Percentiles rank a stretch among this genome's conserved stretches.
Evolutionary conservation across 169 alveolate genomes (phyloP).

Genomic region (Fabrea salina): DNA sequence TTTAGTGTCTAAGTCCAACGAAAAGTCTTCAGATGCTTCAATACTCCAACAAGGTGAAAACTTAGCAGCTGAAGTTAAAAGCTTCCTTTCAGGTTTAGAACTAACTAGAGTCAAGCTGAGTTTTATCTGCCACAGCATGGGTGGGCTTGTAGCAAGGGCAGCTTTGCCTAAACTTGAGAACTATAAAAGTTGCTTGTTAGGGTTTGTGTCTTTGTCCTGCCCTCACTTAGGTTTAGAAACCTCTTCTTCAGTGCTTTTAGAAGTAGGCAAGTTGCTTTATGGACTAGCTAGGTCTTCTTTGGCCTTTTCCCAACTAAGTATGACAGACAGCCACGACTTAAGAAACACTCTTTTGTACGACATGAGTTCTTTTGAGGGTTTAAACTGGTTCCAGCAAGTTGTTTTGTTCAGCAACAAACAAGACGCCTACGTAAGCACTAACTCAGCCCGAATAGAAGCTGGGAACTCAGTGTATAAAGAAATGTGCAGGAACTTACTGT

Average conservation of each 20-base stretch:
- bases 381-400: constrained; percentile 77
- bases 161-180: constrained; percentile 65
- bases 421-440: constrained; percentile 82
- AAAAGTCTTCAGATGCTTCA: constrained; percentile 75
- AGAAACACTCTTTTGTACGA: constrained; percentile 75
- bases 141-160: constrained; percentile 72
- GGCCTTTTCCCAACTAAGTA: constrained; percentile 63
- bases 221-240: constrained; percentile 86
- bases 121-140: constrained; percentile 73
- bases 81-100: constrained; percentile 64
- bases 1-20: constrained; percentile 70
- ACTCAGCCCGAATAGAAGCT: constrained; percentile 73
- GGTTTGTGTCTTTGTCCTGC: constrained; percentile 70
- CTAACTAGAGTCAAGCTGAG: constrained; percentile 32
- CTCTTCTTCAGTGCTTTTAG: too few species aligned
- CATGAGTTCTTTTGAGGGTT: constrained; percentile 61
- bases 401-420: constrained; percentile 60
- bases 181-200: constrained; percentile 68
- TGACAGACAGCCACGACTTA: constrained; percentile 62
- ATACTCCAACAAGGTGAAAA: constrained; percentile 80
- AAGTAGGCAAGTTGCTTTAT: too few species aligned
- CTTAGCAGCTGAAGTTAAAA: constrained; percentile 72
- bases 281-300: too few species aligned
- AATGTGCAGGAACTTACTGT: too few species aligned
- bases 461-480: too few species aligned